Base-by-base conservation (phyloP, 495 filamentous ascomycete genomes). In the Trichocladium uniseriatum region DNA sequence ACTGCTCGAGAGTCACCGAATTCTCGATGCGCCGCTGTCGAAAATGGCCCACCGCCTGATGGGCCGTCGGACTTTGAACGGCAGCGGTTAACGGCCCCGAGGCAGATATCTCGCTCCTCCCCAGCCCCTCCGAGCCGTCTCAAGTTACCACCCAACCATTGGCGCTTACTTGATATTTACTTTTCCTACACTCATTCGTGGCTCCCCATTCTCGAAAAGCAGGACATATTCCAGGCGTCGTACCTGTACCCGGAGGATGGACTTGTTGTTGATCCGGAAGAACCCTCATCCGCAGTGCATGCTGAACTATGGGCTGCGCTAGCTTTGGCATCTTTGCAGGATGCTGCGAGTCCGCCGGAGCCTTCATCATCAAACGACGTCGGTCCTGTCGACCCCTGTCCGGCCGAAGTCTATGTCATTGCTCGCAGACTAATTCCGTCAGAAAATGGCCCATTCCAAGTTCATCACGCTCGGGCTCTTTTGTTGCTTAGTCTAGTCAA, bases 131-230 rank as follows among this genome's bases (percentile, higher is more conserved):
- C 40, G 9, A 29, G 15, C 19, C 53, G 55, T 14, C 49, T 76
- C 6, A 67, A 68, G 43, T 67, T 84, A 2, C 84, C 83, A 11
- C 59, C 72, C 18, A 77, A 83, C 45, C 74, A 80, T 6, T 83
- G 82, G 56, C 75, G 77, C 24, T 64, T 87, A 3, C 65, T 89
- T 19, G 82, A 89, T 56, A 70, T 81, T 6, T 87, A 85, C 57
- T 87, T 87, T 56, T 78, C 83, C 3, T 77, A 79, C 45, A 87
- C 84, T 2, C 80, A 86, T 58, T 74, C 73, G 10, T 89, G 84
- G 84, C 73, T 87, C 15, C 84, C 84, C 4, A 79, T 87, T 34
- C 67, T 82, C 28, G 79, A 84, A 21, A 86, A 85, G 57, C 79
- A 85, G 57, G 80, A 79, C 48, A 67, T 87, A 40, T 69, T 61